Evolutionary conservation across 2,329 filamentous ascomycete species (phyloP), one percentile per base, ranked within the genome.

Genomic region (Penicillium sp.): DNA sequence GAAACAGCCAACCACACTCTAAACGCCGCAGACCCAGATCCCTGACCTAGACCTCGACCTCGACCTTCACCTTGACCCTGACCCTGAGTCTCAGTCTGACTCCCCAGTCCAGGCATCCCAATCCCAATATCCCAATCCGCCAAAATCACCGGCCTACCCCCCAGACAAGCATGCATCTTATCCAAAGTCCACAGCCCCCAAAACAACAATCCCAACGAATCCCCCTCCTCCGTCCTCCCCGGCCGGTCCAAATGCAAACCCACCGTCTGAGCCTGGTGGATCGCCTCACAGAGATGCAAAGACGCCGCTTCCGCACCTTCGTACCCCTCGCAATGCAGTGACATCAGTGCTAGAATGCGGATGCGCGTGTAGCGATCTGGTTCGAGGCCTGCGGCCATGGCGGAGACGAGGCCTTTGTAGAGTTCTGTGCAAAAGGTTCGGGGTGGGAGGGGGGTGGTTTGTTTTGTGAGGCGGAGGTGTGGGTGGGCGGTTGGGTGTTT

Each of bases 141-240:
- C 33, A 80, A 63, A 45, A 79, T 66, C 44, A 79, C 72, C 5
- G 78, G 77, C 12, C 78, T 72, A 35, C 78, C 78, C 22, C 77
- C 77, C 28, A 79, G 71, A 60, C 76, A 75, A 42, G 77, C 77
- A 66, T 79, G 78, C 68, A 79, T 72, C 61, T 79, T 79, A 63
- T 80, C 78, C 38, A 80, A 57, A 2, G 75, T 75, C 78, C 78
- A 80, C 42, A 80, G 63, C 26, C 75, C 75, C 78, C 78, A 79
- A 65, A 79, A 80, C 4, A 79, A 65, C 56, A 68, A 65, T 17
- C 68, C 69, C n/a, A 71, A 61, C 26, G 73, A 65, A 57, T 77
- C 76, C 26, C 63, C 68, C 17, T 66, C 56, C 33, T 65, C 66
- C 50, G 74, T 69, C 9, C 75, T 69, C 8, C 71, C 73, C 6